Conservation (phyloP, 441 rosid species). For the Syzygium malaccense region DNA sequence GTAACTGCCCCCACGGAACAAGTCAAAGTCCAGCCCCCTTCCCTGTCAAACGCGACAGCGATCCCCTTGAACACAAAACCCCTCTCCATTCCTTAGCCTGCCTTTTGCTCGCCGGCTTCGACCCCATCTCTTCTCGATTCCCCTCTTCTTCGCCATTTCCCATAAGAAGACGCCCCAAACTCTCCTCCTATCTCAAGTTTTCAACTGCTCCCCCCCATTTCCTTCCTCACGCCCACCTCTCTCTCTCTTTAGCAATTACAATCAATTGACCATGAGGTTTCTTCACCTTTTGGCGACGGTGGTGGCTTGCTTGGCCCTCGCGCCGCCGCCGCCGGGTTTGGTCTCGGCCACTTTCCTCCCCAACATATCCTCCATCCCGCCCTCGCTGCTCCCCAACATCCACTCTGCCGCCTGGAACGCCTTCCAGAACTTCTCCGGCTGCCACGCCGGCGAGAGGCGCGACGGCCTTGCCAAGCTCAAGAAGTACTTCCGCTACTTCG, state of each 20-base stretch:
- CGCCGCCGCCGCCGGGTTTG: background rate
- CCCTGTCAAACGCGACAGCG: background rate
- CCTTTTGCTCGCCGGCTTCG: background rate
- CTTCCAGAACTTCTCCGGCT: constrained; percentile 49
- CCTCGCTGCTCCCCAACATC: constrained; percentile 25
- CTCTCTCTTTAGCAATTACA: background rate
- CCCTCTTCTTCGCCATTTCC: background rate
- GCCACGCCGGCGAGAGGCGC: constrained; percentile 40
- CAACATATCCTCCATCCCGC: constrained; percentile 40
- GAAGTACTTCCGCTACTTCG: constrained; percentile 14
- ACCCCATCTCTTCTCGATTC: background rate
- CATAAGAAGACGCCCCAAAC: background rate
- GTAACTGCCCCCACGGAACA: background rate
- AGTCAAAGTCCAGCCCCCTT: background rate
- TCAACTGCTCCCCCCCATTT: background rate
- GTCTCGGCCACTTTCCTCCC: constrained; percentile 48
- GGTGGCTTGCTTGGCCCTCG: background rate
- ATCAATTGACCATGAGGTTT: background rate
- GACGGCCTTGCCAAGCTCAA: constrained; percentile 6
- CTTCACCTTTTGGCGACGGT: background rate
- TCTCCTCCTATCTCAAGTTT: no score
- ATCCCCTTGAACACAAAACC: background rate
- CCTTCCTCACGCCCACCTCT: background rate
- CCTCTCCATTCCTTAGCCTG: background rate
- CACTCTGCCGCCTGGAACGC: constrained; percentile 44